Evolutionary conservation across 768 basidiomycete genomes (phyloP), one percentile per base, ranked within the genome.

Genomic region (Stropharia rugosoannulata): DNA sequence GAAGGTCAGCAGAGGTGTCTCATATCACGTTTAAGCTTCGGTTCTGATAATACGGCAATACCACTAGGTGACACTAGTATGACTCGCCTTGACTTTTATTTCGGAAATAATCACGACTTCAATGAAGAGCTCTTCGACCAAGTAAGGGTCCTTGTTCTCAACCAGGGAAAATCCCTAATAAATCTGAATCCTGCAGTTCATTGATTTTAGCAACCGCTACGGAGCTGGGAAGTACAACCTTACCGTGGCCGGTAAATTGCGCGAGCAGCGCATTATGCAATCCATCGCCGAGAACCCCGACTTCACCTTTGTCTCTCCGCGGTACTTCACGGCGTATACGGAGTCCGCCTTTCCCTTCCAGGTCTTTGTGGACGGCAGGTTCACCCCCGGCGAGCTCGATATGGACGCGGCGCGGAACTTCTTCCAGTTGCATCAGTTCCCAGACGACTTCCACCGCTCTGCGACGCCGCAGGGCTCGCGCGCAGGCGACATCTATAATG

Each of bases 221-320:
- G 66, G 66, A 35, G 63, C 42, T 19, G 66, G 66, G 46, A 62
- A 62, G 8, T 67, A 66, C 51, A 66, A 67, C 44, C 51, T 61
- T 3, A 58, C 63, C 10, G 64, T 61, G 10, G 64, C 66, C 5
- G 64, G 55, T 10, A 61, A 67, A n/a, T 55, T 66, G 43, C 55
- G 66, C 10, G 58, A 48, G 37, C 51, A 62, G 16, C 64, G 64
- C 36, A 66, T 67, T 22, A 63, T 61, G 35, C 58, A 67, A 7
- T 67, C 66, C 32, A 67, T 62, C 18, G 58, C 63, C 4, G 61
- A 57, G 9, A 67, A 67, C 44, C 66, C 66, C 5, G 38, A 61
- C n/a, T 67, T 66, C 52, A 59, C 63, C 15, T 55, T 64, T 16
- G 46, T 66, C 8, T 62, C 63, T 1, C 65, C 65, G 22, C 63